These are phyloP conservation scores for Sclerospora graminicola DNA, from an alignment of 352 stramenopile species.

Conservation along the genomic window DNA sequence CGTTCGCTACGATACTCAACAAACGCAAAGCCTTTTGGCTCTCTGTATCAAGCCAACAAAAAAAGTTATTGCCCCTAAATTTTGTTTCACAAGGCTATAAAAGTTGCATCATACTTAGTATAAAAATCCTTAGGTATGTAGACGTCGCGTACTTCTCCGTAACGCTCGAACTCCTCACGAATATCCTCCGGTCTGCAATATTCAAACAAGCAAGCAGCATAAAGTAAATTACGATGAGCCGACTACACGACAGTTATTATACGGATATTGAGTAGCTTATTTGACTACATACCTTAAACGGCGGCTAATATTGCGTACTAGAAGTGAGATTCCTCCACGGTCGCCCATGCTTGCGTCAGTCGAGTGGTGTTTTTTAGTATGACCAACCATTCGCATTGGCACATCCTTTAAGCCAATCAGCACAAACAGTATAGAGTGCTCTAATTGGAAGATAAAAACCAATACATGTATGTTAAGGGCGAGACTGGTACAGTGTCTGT, in stretches of 20 bases:
- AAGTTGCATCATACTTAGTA: slow-evolving; percentile 58
- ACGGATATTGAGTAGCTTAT: background rate
- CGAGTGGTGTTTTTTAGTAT: background rate
- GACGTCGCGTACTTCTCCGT: slow-evolving; percentile 91
- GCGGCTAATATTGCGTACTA: slow-evolving; percentile 90
- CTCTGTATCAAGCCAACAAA: slow-evolving; percentile 25
- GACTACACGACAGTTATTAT: background rate
- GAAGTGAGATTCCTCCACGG: slow-evolving; percentile 82
- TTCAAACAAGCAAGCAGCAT: background rate
- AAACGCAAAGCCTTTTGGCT: slow-evolving; percentile 93
- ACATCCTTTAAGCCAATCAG: too few relatives aligned
- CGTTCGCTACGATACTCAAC: slow-evolving; percentile 91
- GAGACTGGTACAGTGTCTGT: too few relatives aligned
- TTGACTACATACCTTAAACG: slow-evolving; percentile 52
- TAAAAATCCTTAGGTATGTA: slow-evolving; percentile 94
- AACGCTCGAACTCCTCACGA: slow-evolving; percentile 87
- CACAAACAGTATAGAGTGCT: too few relatives aligned
- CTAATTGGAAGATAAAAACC: too few relatives aligned
- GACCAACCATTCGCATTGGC: background rate
- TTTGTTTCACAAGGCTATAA: background rate
- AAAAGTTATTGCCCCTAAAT: background rate
- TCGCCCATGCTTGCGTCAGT: slow-evolving; percentile 19
- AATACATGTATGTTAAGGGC: too few relatives aligned
- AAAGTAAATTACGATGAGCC: slow-evolving; percentile 6
- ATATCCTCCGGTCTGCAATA: slow-evolving; percentile 81